Conservation (phyloP, 345 rosid species). For the Eucalyptus caleyi region DNA sequence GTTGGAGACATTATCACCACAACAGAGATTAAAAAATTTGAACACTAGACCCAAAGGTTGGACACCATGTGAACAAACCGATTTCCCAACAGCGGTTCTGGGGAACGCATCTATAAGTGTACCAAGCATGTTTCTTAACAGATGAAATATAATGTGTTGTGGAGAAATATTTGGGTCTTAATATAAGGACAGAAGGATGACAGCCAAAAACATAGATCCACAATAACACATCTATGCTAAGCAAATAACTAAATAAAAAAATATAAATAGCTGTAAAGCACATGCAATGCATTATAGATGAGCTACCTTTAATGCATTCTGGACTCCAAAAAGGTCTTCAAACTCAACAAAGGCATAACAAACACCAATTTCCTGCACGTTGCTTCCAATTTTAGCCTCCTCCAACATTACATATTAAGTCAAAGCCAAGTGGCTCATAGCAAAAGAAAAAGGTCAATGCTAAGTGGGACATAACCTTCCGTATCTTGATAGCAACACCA, state of each 20-base stretch:
- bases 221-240: background rate
- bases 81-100: background rate
- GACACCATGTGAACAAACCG: background rate
- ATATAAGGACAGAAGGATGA: background rate
- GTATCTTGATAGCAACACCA: conserved; percentile 80
- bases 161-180: background rate
- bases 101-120: background rate
- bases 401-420: background rate
- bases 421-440: background rate
- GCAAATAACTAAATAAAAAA: background rate
- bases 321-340: conserved; percentile 77
- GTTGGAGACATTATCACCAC: background rate
- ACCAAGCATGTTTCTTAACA: background rate
- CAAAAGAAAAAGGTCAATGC: background rate
- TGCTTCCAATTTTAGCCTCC: background rate
- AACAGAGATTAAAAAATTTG: background rate
- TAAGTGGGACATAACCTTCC: conserved; percentile 40
- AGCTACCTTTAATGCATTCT: conserved; percentile 81
- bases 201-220: background rate
- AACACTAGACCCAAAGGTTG: background rate
- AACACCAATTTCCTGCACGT: conserved; percentile 65
- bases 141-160: background rate
- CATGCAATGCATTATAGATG: background rate
- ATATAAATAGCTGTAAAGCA: background rate
- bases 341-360: conserved; percentile 98